Conservation (phyloP, 441 rosid genomes). For the Populus trichocarpa region DNA sequence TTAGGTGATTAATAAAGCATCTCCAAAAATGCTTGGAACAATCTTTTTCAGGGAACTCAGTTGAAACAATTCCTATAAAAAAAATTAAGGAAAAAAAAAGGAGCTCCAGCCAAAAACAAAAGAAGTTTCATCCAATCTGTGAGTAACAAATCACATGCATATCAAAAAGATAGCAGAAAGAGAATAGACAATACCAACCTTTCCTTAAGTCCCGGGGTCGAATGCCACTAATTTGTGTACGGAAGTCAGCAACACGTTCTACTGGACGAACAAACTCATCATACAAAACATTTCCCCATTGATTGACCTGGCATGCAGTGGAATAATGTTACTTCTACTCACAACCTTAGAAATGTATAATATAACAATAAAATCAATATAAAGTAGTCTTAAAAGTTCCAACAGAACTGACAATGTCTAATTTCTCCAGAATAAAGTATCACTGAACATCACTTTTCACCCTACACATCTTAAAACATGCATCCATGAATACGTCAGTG, state of each 20-base stretch:
- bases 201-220: constrained; percentile 77
- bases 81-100: not conserved
- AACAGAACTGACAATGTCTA: not conserved
- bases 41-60: not conserved
- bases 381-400: not conserved
- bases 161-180: constrained; percentile 2
- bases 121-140: not conserved
- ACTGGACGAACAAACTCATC: constrained; percentile 92
- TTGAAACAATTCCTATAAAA: not conserved
- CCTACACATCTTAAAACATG: not conserved
- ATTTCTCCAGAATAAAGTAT: not conserved
- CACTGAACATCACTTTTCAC: not conserved
- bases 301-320: constrained; percentile 64
- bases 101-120: not conserved
- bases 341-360: not conserved
- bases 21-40: not conserved
- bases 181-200: constrained; percentile 41
- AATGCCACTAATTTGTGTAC: constrained; percentile 87
- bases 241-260: constrained; percentile 84
- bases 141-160: not conserved
- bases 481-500: not conserved
- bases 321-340: not conserved
- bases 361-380: not conserved
- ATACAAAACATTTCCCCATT: constrained; percentile 82
- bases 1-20: not conserved